Evolutionary conservation across 2,329 filamentous ascomycete genomes (phyloP).

Genomic region (Colletotrichum musae): DNA sequence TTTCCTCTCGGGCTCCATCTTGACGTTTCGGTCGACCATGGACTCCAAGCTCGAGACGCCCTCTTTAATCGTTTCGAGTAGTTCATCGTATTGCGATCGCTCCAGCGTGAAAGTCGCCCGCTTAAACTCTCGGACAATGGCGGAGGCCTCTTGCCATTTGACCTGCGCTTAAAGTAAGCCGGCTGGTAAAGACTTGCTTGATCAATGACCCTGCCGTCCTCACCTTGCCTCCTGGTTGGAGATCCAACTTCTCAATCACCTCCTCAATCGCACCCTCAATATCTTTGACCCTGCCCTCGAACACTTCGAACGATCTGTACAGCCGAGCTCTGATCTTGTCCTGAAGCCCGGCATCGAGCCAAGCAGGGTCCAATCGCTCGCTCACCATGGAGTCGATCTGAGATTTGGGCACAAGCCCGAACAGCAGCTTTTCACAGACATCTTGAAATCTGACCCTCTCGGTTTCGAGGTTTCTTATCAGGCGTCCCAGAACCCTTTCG

Average conservation of each 20-base stretch:
- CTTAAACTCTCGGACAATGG: conserved; percentile 29
- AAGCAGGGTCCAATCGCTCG: conserved; percentile 47
- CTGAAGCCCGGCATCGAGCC: conserved; percentile 43
- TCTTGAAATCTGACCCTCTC: conserved; percentile 48
- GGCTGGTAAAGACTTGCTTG: background rate
- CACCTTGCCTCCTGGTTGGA: background rate
- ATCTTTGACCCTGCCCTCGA: conserved; percentile 45
- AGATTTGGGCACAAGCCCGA: conserved; percentile 42
- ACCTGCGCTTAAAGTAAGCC: background rate
- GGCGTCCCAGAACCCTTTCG: conserved; percentile 43
- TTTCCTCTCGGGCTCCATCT: conserved; percentile 43
- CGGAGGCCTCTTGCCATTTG: background rate
- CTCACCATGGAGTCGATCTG: conserved; percentile 49
- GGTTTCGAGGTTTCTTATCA: conserved; percentile 44
- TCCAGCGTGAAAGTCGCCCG: conserved; percentile 38
- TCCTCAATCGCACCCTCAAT: conserved; percentile 44
- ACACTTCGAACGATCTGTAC: conserved; percentile 42
- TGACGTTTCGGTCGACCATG: conserved; percentile 41
- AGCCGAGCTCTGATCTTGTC: conserved; percentile 45
- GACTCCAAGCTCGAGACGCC: conserved; percentile 44
- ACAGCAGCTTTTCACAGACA: conserved; percentile 49
- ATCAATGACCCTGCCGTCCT: no score
- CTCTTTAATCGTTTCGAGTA: conserved; percentile 40
- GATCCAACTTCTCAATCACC: conserved; percentile 38
- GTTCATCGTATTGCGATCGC: conserved; percentile 25